Evolutionary conservation across 768 basidiomycete genomes (phyloP).

Genomic region (Hydnum rufescens): DNA sequence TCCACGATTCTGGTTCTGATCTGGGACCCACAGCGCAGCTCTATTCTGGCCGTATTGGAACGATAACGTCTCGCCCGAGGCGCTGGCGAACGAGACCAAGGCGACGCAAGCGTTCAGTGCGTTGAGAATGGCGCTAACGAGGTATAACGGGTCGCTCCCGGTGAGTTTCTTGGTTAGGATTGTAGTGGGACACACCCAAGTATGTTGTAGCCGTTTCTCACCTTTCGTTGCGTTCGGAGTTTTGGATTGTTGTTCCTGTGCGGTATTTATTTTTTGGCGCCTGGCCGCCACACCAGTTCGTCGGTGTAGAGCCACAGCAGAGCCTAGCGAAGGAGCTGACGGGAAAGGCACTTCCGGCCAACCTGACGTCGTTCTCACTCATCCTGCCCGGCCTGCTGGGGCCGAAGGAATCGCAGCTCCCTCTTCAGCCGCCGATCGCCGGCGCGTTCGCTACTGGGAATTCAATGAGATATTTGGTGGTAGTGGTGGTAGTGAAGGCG

Average conservation of each 20-base stretch:
- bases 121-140: conserved; percentile 53
- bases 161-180: conserved; percentile 58
- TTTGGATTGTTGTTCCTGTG: conserved; percentile 1
- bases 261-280: conserved; percentile 27
- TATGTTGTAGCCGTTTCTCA: neutral
- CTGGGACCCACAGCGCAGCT: conserved; percentile 66
- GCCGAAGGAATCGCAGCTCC: conserved; percentile 45
- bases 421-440: conserved; percentile 36
- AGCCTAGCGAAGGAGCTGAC: conserved; percentile 57
- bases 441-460: conserved; percentile 25
- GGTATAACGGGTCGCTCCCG: conserved; percentile 78
- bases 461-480: conserved; percentile 25
- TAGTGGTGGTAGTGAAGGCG: neutral
- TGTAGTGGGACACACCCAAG: conserved; percentile 40
- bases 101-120: conserved; percentile 57
- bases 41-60: conserved; percentile 77
- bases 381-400: conserved; percentile 66
- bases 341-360: conserved; percentile 26
- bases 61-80: conserved; percentile 57
- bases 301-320: conserved; percentile 55
- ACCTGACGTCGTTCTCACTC: conserved; percentile 42
- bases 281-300: conserved; percentile 78
- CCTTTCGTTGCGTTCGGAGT: neutral
- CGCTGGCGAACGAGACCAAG: conserved; percentile 33
- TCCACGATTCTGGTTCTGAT: conserved; percentile 63